These are phyloP conservation scores for Penicillium sumatraense DNA, from an alignment of 2,329 filamentous ascomycete species.

Conservation along the genomic window DNA sequence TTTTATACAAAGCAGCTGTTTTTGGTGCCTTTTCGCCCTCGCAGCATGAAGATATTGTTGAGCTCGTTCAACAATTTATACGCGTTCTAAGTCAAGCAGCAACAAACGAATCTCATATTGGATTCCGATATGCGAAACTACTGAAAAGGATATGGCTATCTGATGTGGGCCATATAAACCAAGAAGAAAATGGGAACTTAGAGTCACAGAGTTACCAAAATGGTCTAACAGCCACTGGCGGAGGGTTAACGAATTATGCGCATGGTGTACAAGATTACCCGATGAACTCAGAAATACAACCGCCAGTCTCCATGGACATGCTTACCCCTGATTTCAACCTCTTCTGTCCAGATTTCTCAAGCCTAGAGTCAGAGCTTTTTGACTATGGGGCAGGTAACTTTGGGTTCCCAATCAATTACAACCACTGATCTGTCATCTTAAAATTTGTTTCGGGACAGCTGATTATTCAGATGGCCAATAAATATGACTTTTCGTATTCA, in stretches of 20 bases:
- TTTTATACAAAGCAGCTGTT: constrained; percentile 15
- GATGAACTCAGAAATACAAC: neutral
- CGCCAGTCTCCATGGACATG: neutral
- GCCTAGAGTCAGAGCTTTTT: constrained; percentile 4
- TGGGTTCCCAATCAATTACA: neutral
- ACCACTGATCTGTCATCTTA: neutral
- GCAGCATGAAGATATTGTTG: neutral
- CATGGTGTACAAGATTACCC: neutral
- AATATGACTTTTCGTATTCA: too few species aligned
- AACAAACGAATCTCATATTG: constrained; percentile 12
- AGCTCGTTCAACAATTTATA: constrained; percentile 12
- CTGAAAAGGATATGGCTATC: constrained; percentile 14
- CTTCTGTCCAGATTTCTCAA: constrained; percentile 10
- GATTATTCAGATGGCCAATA: too few species aligned
- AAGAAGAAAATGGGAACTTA: neutral
- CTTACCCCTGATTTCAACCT: constrained; percentile 6
- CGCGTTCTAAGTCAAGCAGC: constrained; percentile 9
- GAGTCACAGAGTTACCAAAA: neutral
- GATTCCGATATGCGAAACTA: constrained; percentile 5
- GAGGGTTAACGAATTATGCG: neutral
- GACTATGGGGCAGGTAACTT: neutral
- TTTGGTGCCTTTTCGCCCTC: constrained; percentile 7
- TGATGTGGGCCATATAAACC: neutral
- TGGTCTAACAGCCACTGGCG: neutral
- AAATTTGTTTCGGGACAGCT: too few species aligned